A percentile compares a stretch with the other conserved stretches of the same genome.
Conservation (phyloP, 495 filamentous ascomycete species). For the Penicillium salamii region DNA sequence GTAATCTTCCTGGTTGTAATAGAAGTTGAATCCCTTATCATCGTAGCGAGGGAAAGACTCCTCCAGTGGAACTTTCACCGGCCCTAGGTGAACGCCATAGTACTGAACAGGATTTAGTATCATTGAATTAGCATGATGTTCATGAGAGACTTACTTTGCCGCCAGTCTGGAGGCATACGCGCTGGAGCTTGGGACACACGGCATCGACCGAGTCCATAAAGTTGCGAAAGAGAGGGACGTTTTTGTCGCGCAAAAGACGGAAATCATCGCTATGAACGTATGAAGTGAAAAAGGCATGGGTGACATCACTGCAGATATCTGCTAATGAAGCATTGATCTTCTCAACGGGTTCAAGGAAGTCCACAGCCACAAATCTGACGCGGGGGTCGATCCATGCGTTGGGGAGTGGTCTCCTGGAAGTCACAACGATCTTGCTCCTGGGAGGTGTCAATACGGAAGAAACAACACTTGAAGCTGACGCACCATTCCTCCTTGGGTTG, state of each 20-base stretch:
- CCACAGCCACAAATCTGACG: conserved; percentile 22
- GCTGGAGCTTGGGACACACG: conserved; percentile 12
- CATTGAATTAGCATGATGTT: too few species aligned
- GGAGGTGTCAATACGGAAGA: not conserved
- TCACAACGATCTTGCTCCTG: conserved; percentile 25
- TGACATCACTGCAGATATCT: conserved; percentile 19
- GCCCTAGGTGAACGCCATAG: conserved; percentile 30
- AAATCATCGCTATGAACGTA: conserved; percentile 35
- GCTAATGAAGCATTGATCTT: conserved; percentile 8
- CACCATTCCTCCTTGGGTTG: conserved; percentile 22
- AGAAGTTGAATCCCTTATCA: conserved; percentile 30
- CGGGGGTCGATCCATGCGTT: conserved; percentile 18
- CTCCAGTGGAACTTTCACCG: conserved; percentile 22
- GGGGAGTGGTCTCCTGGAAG: conserved; percentile 22
- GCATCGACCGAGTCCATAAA: conserved; percentile 24
- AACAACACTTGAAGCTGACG: not conserved
- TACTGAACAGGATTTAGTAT: conserved; percentile 13
- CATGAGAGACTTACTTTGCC: conserved; percentile 24
- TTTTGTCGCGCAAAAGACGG: conserved; percentile 13
- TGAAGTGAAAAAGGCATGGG: conserved; percentile 28
- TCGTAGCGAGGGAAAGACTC: conserved; percentile 25
- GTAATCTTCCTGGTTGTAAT: conserved; percentile 33
- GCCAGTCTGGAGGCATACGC: conserved; percentile 25
- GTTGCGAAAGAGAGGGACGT: conserved; percentile 28
- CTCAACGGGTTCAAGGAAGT: conserved; percentile 13